Conservation (phyloP, 2,329 filamentous ascomycete genomes). For the Lomentospora prolificans region DNA sequence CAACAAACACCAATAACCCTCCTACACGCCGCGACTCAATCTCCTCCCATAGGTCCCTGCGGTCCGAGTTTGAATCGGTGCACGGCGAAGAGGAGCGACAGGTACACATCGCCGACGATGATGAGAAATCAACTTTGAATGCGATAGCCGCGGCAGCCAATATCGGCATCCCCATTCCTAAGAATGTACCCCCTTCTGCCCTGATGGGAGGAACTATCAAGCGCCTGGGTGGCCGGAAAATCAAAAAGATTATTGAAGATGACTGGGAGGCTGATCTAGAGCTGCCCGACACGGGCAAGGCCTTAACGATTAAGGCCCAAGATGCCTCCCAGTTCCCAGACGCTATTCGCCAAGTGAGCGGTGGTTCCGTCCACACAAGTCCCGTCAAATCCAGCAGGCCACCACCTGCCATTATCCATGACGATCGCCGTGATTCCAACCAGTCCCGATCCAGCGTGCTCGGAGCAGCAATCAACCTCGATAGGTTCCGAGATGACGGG, state of each 20-base stretch:
- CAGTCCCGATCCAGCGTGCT: conserved; percentile 23
- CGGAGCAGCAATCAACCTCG: conserved; percentile 44
- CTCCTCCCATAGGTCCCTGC: conserved; percentile 72
- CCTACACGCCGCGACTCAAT: conserved; percentile 57
- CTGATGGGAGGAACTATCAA: conserved; percentile 90
- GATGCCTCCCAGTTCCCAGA: conserved; percentile 57
- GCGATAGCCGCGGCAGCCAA: conserved; percentile 80
- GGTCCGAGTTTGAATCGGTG: conserved; percentile 70
- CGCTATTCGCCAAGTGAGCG: conserved; percentile 56
- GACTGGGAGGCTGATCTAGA: conserved; percentile 77
- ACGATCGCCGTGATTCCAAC: conserved; percentile 4
- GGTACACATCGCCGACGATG: conserved; percentile 72
- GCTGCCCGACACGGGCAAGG: conserved; percentile 48
- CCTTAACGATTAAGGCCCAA: conserved; percentile 55
- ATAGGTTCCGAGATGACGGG: conserved; percentile 54
- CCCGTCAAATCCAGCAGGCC: conserved; percentile 33
- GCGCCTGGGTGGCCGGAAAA: conserved; percentile 66
- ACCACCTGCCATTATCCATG: conserved; percentile 17
- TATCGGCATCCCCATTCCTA: conserved; percentile 84
- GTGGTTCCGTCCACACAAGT: conserved; percentile 41
- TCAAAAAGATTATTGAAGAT: conserved; percentile 63
- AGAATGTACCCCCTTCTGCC: conserved; percentile 78
- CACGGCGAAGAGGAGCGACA: conserved; percentile 72
- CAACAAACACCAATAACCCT: conserved; percentile 31
- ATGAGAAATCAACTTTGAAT: conserved; percentile 72